phyloP scores from a whole-genome alignment of 2,329 filamentous ascomycete species.

The Phaeosphaeriaceae sp. region DNA sequence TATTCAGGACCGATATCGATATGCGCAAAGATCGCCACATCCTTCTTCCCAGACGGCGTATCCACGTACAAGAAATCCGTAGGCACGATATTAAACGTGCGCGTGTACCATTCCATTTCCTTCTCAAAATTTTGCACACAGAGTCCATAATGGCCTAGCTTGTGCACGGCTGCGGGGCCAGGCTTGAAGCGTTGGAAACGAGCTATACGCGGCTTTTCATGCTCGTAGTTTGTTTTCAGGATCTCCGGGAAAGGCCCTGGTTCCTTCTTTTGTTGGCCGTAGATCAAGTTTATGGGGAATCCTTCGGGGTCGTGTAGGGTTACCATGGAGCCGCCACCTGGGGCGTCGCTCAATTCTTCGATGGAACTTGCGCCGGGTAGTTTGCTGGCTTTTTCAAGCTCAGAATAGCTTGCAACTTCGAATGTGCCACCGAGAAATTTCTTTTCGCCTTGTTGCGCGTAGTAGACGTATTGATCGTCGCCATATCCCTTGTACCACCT shows the following conservation, averaged over 20 bases:
- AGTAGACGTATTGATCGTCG: constrained; percentile 65
- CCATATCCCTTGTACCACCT: constrained; percentile 69
- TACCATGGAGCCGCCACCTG: constrained; percentile 61
- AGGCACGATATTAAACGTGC: constrained; percentile 56
- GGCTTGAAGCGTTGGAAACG: constrained; percentile 60
- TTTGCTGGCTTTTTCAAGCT: constrained; percentile 57
- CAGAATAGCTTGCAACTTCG: constrained; percentile 62
- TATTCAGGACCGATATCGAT: constrained; percentile 59
- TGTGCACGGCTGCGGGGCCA: constrained; percentile 58
- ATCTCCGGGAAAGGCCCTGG: constrained; percentile 57
- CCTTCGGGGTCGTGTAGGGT: constrained; percentile 56
- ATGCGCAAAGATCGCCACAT: constrained; percentile 60
- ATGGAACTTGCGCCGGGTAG: constrained; percentile 58
- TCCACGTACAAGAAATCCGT: constrained; percentile 53
- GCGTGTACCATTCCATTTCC: constrained; percentile 54
- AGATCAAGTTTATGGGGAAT: constrained; percentile 64
- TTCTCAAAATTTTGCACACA: constrained; percentile 47
- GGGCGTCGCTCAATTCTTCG: constrained; percentile 57
- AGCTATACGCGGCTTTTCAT: constrained; percentile 55
- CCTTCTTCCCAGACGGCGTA: constrained; percentile 23
- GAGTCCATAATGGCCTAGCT: constrained; percentile 58
- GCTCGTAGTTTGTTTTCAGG: constrained; percentile 53
- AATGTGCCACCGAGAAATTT: constrained; percentile 66
- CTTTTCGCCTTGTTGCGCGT: constrained; percentile 56
- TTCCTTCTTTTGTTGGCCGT: constrained; percentile 58